Evolutionary conservation across 306 rosid species (phyloP).

Genomic region (Cicer pinnatifidum): DNA sequence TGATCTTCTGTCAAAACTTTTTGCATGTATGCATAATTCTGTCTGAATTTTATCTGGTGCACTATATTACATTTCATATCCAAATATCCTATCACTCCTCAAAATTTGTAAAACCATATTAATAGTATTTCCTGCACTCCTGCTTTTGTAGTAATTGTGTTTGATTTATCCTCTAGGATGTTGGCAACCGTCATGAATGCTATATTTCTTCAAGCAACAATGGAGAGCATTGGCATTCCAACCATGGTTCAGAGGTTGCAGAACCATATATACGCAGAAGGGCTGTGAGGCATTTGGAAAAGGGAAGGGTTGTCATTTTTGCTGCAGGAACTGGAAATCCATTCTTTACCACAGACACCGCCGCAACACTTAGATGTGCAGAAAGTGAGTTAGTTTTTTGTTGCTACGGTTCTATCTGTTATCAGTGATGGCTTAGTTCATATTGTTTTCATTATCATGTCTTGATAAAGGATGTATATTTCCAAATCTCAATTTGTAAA

Average conservation of each 20-base stretch:
- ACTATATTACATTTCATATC: not conserved
- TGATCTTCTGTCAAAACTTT: conserved; percentile 37
- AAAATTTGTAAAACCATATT: not conserved
- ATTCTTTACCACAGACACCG: no score
- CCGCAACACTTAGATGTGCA: no score
- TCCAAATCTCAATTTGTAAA: no score
- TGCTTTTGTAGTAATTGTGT: conserved; percentile 20
- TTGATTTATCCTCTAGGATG: conserved; percentile 62
- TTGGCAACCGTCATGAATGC: conserved; percentile 98
- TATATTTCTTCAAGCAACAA: conserved; percentile 98
- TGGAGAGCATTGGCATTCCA: conserved; percentile 98
- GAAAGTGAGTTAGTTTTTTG: no score
- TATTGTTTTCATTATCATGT: no score
- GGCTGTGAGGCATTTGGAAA: conserved; percentile 44
- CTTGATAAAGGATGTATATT: no score
- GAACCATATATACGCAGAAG: conserved; percentile 98
- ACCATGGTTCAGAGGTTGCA: conserved; percentile 98
- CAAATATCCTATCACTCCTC: not conserved
- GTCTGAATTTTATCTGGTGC: conserved; percentile 15
- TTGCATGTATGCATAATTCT: not conserved
- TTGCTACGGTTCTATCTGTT: no score
- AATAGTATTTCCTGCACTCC: not conserved
- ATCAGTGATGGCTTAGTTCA: no score
- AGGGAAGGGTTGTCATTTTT: no score
- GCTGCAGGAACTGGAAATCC: no score